A percentile compares a stretch with the other conserved stretches of the same genome.
Conservation (phyloP, 2,329 filamentous ascomycete genomes). For the Chaetomium olivaceum region DNA sequence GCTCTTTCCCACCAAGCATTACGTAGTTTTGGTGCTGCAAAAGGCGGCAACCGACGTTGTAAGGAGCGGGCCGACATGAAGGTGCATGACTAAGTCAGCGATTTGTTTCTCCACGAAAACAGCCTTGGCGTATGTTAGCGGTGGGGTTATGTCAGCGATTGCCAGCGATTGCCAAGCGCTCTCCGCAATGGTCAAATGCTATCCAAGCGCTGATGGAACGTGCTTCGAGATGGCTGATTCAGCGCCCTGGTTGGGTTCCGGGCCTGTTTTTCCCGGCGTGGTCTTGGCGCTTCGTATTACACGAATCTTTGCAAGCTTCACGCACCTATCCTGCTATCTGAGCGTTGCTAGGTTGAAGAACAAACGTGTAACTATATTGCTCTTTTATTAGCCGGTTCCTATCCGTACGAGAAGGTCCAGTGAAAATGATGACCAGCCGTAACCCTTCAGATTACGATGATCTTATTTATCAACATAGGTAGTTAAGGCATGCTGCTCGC, state of each 20-base stretch:
- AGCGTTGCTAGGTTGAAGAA: background rate
- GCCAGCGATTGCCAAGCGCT: background rate
- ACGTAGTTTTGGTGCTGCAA: background rate
- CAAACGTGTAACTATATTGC: background rate
- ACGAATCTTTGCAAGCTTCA: background rate
- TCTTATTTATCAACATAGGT: too few species aligned
- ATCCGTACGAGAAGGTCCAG: background rate
- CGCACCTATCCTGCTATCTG: too few species aligned
- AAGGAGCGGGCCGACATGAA: background rate
- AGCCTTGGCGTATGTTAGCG: background rate
- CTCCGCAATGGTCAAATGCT: background rate
- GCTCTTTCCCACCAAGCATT: background rate
- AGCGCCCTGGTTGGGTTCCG: slow-evolving; percentile 5
- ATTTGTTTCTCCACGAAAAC: background rate
- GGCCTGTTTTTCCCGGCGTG: background rate
- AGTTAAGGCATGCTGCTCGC: background rate
- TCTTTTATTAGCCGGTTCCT: background rate
- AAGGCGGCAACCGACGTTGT: slow-evolving; percentile 1
- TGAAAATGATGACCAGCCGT: background rate
- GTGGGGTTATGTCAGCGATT: slow-evolving; percentile 13
- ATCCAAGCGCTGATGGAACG: slow-evolving; percentile 4
- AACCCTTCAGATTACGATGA: background rate
- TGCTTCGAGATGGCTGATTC: slow-evolving; percentile 19
- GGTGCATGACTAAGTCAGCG: slow-evolving; percentile 10
- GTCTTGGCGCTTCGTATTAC: slow-evolving; percentile 7